Percentiles rank a stretch among this genome's conserved stretches.
These are phyloP conservation scores for Trichomonascaceae sp. DNA, from an alignment of 1,139 yeast species.

Conservation along the genomic window DNA sequence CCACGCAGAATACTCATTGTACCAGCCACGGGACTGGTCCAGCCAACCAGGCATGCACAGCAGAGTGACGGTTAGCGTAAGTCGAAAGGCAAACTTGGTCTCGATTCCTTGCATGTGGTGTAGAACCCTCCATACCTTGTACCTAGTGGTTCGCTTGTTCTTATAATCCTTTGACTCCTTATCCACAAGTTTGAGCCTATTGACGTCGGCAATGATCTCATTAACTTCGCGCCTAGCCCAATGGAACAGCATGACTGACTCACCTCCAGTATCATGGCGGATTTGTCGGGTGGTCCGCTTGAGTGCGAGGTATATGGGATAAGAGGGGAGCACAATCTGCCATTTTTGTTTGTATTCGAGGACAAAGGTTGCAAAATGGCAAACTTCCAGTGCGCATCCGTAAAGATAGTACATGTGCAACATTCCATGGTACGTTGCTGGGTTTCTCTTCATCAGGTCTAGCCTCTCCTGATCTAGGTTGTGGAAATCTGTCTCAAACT, in stretches of 20 bases:
- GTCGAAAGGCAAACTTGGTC: slow-evolving; percentile 32
- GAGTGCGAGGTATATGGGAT: slow-evolving; percentile 31
- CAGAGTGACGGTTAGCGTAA: slow-evolving; percentile 26
- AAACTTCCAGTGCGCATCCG: slow-evolving; percentile 4
- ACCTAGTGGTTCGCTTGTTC: slow-evolving; percentile 8
- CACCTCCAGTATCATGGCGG: slow-evolving; percentile 36
- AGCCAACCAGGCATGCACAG: slow-evolving; percentile 34
- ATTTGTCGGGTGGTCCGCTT: slow-evolving; percentile 31
- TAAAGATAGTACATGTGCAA: slow-evolving; percentile 12
- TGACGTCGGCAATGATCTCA: slow-evolving; percentile 29
- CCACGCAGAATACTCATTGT: slow-evolving; percentile 30
- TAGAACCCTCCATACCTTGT: slow-evolving; percentile 27
- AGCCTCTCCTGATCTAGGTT: not conserved
- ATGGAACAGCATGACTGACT: slow-evolving; percentile 30
- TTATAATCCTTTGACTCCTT: not conserved
- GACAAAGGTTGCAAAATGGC: not conserved
- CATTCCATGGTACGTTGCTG: no score
- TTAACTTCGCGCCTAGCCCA: slow-evolving; percentile 35
- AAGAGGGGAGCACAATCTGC: slow-evolving; percentile 26
- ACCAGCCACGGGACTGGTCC: slow-evolving; percentile 29
- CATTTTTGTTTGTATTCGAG: slow-evolving; percentile 14
- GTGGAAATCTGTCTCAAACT: not conserved
- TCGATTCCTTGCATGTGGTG: slow-evolving; percentile 27
- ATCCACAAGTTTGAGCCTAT: no score
- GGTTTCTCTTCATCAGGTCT: no score